Evolutionary conservation across 2,329 filamentous ascomycete species (phyloP).

Genomic region (Teratosphaeria epicoccoides): DNA sequence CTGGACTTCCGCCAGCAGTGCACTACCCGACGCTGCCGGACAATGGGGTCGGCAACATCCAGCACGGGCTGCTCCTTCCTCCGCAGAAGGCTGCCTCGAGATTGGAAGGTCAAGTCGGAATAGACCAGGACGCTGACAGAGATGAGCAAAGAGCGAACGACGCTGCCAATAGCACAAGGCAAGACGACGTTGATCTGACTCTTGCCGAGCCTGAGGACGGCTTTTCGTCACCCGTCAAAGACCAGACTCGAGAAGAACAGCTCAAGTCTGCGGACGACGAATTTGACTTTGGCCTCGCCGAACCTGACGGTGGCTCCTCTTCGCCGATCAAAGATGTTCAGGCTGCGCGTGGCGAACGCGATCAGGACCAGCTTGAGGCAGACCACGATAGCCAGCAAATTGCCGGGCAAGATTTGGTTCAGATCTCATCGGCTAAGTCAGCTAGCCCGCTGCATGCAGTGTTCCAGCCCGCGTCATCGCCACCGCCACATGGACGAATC

Average conservation of each 20-base stretch:
- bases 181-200: background rate
- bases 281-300: background rate
- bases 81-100: background rate
- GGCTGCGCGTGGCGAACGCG: slow-evolving; percentile 2
- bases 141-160: background rate
- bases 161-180: background rate
- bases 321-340: background rate
- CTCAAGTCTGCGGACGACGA: background rate
- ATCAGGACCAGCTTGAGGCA: background rate
- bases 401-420: background rate
- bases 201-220: background rate
- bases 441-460: background rate
- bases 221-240: background rate
- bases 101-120: background rate
- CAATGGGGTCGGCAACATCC: background rate
- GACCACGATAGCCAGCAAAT: background rate
- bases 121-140: background rate
- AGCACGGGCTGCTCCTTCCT: background rate
- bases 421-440: background rate
- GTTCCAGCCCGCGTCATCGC: background rate
- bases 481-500: background rate
- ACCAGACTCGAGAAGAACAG: background rate
- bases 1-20: background rate
- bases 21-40: background rate
- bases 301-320: background rate